phyloP scores from a whole-genome alignment of 2,329 filamentous ascomycete genomes.

The Cryphonectria carpinicola region DNA sequence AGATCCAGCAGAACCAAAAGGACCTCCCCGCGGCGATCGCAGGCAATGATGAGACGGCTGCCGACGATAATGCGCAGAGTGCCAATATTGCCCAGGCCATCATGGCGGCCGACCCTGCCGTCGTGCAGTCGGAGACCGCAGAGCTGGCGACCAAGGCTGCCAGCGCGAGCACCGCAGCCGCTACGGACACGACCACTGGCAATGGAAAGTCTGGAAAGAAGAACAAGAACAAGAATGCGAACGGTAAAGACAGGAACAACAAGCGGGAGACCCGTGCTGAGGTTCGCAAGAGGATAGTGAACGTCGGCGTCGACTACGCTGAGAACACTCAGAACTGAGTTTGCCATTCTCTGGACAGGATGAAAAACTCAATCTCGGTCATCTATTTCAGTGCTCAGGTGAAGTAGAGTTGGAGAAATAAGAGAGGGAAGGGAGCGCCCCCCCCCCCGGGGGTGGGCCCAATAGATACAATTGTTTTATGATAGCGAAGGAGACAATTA shows the following conservation, averaged over 20 bases:
- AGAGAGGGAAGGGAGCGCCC: background rate
- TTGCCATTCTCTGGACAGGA: background rate
- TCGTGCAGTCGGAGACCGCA: slow-evolving; percentile 1
- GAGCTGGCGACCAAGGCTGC: slow-evolving; percentile 19
- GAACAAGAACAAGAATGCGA: background rate
- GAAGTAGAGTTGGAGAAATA: background rate
- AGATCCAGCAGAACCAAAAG: slow-evolving; percentile 53
- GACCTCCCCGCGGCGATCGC: slow-evolving; percentile 52
- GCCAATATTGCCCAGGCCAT: slow-evolving; percentile 27
- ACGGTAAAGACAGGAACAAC: slow-evolving; percentile 13
- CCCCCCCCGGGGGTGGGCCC: background rate
- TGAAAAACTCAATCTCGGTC: background rate
- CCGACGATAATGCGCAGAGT: slow-evolving; percentile 31
- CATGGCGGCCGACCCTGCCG: slow-evolving; percentile 16
- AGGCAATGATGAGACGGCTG: slow-evolving; percentile 45
- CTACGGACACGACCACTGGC: background rate
- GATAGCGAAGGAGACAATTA: background rate
- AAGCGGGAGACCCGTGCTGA: background rate
- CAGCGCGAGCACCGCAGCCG: background rate
- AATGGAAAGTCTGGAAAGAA: background rate
- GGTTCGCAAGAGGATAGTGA: slow-evolving; percentile 7
- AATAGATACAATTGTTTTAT: background rate
- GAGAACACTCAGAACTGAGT: slow-evolving; percentile 9
- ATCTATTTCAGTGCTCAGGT: background rate
- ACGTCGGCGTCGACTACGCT: background rate